Evolutionary conservation across 2,329 filamentous ascomycete species (phyloP), one percentile per base, ranked within the genome.

Genomic region (Penicillium frequentans): DNA sequence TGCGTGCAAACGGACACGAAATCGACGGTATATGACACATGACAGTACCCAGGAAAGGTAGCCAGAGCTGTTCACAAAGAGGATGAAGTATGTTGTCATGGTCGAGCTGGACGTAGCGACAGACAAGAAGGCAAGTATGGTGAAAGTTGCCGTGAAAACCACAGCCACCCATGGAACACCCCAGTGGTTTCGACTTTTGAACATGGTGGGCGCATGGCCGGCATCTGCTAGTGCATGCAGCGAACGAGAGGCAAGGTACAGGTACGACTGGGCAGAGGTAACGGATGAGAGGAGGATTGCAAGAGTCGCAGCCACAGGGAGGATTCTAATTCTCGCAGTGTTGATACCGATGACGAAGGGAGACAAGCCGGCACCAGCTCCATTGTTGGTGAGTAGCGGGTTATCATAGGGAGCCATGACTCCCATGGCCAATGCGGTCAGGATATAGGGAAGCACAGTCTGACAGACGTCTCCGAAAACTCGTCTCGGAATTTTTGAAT

Each of bases 221-320:
- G 86, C 83, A 35, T 85, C 78, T 29, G 87, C 85, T 33, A 90
- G 79, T 27, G 84, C 84, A 56, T 87, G 79, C 52, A 90, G 78
- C 49, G 87, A 85, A 45, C 87, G 86, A 61, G 84, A 87, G 58
- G 86, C 85, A 9, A 86, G 87, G 75, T 89, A 90, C 55, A 93
- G 83, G 73, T 90, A 90, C 14, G 88, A 89, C 75, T 89, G 90
- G 62, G 88, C 90, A 9, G 90, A 90, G 0, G 88, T 90, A 59
- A 92, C 84, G 3, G 92, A 90, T 5, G 89, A 90, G 0, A 90
- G 88, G 21, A 93, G 79, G 8, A 93, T 84, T 16, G 91, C 84
- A 19, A 85, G 85, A 69, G 92, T 93, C 78, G 91, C 86, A 67
- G 92, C 85, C 58, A 84, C 77, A 1, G 86, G 84, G 3, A 91